Percentiles rank a stretch among this genome's conserved stretches.
phyloP scores from a whole-genome alignment of 148 eudicot genomes.

The Rhododendron ferrugineum region DNA sequence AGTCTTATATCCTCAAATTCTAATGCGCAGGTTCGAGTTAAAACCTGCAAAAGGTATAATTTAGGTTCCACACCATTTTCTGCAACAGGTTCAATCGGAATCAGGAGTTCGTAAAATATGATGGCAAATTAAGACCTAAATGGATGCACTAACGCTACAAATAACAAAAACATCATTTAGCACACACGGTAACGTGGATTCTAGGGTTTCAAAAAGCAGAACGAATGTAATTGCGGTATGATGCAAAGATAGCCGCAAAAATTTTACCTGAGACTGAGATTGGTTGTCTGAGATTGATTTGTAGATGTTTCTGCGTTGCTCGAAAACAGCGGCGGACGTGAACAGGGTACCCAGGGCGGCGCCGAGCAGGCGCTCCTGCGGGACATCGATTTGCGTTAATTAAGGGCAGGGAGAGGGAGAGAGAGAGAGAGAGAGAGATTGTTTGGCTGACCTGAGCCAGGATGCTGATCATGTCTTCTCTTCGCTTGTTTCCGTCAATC shows the following conservation, averaged over 20 bases:
- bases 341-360: conserved; percentile 51
- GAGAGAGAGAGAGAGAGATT: background rate
- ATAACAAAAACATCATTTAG: background rate
- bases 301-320: conserved; percentile 52
- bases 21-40: background rate
- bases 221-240: background rate
- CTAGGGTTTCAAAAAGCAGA: conserved; percentile 13
- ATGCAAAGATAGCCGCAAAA: background rate
- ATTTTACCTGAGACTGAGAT: conserved; percentile 38
- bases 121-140: background rate
- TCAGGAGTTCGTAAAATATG: background rate
- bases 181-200: background rate
- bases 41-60: background rate
- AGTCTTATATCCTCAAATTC: background rate
- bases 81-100: background rate
- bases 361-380: conserved; percentile 77
- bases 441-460: conserved; percentile 47
- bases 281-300: conserved; percentile 38
- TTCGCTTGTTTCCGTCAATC: background rate
- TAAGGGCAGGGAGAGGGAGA: background rate
- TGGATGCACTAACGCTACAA: background rate
- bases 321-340: conserved; percentile 36
- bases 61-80: background rate
- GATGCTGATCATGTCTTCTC: conserved; percentile 55
- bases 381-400: background rate